Evolutionary conservation across 2,329 filamentous ascomycete genomes (phyloP), one percentile per base, ranked within the genome.

Genomic region (Arthrobotrys iridis): DNA sequence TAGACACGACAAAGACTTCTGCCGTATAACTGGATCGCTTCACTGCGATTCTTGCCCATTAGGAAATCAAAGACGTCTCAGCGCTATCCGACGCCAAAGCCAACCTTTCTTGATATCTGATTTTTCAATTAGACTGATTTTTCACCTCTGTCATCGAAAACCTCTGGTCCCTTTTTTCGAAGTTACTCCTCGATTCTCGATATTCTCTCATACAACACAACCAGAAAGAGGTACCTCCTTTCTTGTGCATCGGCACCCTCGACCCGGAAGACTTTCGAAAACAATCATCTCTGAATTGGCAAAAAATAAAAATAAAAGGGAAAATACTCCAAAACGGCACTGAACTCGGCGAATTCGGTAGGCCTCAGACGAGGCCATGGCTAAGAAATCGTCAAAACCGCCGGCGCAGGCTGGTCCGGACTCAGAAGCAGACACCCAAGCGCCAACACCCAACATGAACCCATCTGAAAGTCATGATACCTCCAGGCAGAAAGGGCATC

Each of bases 1-100:
- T 75, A 75, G 71, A 75, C 71, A 75, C 71, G 71, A 68, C 63
- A 75, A 75, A 75, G 71, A 75, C 71, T 75, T 75, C 71, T 75
- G 62, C 71, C 67, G 48, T 67, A 37, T n/a, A 45, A 41, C 33
- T 33, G 63, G 48, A 62, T 45, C 48, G 71, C 63, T 57, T 64
- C 48, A 43, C 33, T 68, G 71, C 63, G 63, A 75, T 64, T 67
- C 70, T 45, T 43, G 33, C 58, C 67, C 33, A 62, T n/a, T 59
- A 41, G 15, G 50, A 55, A 46, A 22, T 20, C n/a, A n/a, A n/a
- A n/a, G 33, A 58, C 33, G 11, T 18, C 18, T 8, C 26, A 33
- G 13, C 5, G 5, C 41, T 6, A 13, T 45, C n/a, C 41, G 41
- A 45, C 41, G 4, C 20, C 41, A 18, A 45, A 13, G 6, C 41